Evolutionary conservation across 805 yeast genomes (phyloP).

Genomic region (Metschnikowia orientalis): DNA sequence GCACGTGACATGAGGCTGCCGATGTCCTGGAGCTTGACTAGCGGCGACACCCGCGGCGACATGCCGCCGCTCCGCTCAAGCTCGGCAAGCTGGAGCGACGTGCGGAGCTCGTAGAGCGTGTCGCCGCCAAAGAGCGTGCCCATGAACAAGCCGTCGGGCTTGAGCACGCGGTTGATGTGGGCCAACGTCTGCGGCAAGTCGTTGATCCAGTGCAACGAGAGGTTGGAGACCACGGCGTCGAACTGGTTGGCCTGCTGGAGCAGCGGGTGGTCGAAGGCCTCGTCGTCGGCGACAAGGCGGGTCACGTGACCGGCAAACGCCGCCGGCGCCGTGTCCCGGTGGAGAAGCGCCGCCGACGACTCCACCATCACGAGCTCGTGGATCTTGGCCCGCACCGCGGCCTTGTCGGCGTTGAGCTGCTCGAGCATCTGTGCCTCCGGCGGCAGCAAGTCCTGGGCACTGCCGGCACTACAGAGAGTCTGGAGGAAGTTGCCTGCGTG

Average conservation of each 20-base stretch:
- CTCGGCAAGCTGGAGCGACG: slow-evolving; percentile 78
- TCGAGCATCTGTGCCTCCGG: slow-evolving; percentile 36
- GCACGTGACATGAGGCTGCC: slow-evolving; percentile 70
- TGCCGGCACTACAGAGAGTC: slow-evolving; percentile 29
- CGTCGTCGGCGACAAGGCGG: slow-evolving; percentile 66
- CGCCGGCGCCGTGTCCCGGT: slow-evolving; percentile 42
- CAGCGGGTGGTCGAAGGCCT: slow-evolving; percentile 43
- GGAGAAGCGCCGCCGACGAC: slow-evolving; percentile 48
- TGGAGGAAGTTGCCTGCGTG: slow-evolving; percentile 62
- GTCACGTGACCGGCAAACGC: slow-evolving; percentile 44
- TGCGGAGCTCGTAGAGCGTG: slow-evolving; percentile 75
- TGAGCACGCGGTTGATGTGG: slow-evolving; percentile 53
- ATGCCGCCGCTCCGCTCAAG: slow-evolving; percentile 74
- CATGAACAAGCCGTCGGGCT: slow-evolving; percentile 79
- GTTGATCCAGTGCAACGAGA: slow-evolving; percentile 81
- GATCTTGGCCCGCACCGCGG: slow-evolving; percentile 48
- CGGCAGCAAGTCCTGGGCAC: slow-evolving; percentile 20
- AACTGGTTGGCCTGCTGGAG: slow-evolving; percentile 39
- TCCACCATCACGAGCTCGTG: slow-evolving; percentile 63
- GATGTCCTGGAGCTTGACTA: slow-evolving; percentile 73
- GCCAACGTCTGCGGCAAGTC: slow-evolving; percentile 66
- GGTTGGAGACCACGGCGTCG: slow-evolving; percentile 70
- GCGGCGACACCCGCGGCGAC: slow-evolving; percentile 76
- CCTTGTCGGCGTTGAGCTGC: slow-evolving; percentile 49
- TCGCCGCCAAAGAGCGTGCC: slow-evolving; percentile 83